Base-by-base conservation (phyloP, 495 filamentous ascomycete species). In the Ramalina peruviana region DNA sequence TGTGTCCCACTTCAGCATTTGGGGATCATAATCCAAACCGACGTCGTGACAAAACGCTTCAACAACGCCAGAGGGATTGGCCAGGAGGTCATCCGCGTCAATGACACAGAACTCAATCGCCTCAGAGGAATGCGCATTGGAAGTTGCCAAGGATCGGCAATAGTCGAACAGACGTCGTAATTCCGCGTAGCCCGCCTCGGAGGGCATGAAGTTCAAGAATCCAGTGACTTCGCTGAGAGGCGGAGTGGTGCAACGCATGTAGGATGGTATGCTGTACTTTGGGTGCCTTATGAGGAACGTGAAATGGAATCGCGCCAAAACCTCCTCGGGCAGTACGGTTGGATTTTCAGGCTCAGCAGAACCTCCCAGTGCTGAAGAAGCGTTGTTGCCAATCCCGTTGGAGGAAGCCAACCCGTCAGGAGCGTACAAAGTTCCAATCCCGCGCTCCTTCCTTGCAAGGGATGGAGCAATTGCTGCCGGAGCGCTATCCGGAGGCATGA, bases 251-350 rank as follows among this genome's bases (percentile, higher is more conserved):
- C 92, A 98, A 47, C 90, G 86, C 71, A 82, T 94, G 72, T 89
- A 97, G 43, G 81, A 87, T 3, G 92, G 92, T 56, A 97, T 86
- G 54, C 85, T 85, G 61, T 70, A 74, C 46, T 83, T 78, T 26
- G 92, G 92, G 66, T 96, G 87, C 45, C 92, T 88, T 70, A 98
- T 96, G 36, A 98, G 74, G 71, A 98, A 96, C n/a, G 88, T 85
- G 71, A 88, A 95, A 59, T 95, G 87, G 71, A 94, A 96, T 46
- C 73, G 62, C 51, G 71, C 65, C 37, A 95, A 71, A 45, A 86
- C 61, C 16, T 72, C 71, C 3, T 72, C 62, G 13, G 92, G 92
- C 45, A 96, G 64, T 15, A 94, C 81, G 7, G 89, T 94, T 13
- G 89, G 89, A 62, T 96, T 96, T 20, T 71, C 69, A 6, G 71